Evolutionary conservation across 2,329 filamentous ascomycete species (phyloP), one percentile per base, ranked within the genome.

Genomic region (Leptoxyphium fumago): DNA sequence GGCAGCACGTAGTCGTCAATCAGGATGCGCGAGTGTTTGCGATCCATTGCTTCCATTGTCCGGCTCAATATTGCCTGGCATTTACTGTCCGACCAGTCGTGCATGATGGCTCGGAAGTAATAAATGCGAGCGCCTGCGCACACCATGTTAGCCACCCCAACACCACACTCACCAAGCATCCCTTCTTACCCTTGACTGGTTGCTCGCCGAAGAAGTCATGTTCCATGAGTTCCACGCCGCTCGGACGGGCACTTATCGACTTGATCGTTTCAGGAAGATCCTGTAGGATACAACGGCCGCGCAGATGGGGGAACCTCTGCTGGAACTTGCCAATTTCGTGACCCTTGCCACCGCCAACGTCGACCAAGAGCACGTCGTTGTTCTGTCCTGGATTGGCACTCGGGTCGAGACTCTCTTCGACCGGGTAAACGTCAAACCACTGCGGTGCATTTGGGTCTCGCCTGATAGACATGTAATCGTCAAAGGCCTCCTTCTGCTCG

Each of bases 101-200:
- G 52, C 18, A 57, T 32, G 32, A 57, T 43, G 15, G 46, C 42
- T 34, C 50, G 51, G 26, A 55, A 30, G 44, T 52, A 56, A 43
- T 57, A 57, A 4, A 58, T 48, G 41, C 58, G 54, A 8, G 61
- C 61, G 38, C 49, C 51, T 14, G 43, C 34, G 13, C 52, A 21
- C 11, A 21, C 11, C 13, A 14, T 28, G 38, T 40, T 40, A 40
- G 38, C 32, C 13, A 40, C 11, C 11, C 18, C 4, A 40, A 40
- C 5, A 40, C 21, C 4, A 26, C 21, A 26, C 21, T 26, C 7
- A 26, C 7, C 21, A 7, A 7, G 21, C 21, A 7, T 26, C 13
- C 44, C 43, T 28, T 36, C 38, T 41, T 17, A 29, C 48, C 46
- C 28, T 46, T 44, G 4, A 51, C 26, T 1, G 49, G 49, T 17